Percentiles rank a stretch among this genome's conserved stretches.
Evolutionary conservation across 495 filamentous ascomycete species (phyloP).

Genomic region (Neurospora tetraspora): DNA sequence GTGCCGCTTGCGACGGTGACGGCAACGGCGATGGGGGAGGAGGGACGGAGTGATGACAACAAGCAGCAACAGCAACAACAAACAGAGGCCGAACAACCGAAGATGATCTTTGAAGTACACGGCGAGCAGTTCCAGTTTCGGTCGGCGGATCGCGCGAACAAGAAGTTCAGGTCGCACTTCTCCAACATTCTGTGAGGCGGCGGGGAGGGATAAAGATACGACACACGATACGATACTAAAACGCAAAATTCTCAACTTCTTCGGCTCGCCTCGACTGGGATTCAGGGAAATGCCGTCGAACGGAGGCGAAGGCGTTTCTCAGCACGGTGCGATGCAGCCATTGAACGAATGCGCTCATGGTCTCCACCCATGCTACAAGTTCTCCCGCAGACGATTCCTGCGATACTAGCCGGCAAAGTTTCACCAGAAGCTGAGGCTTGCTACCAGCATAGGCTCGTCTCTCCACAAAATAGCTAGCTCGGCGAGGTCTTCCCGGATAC

Average conservation of each 20-base stretch:
- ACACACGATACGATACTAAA: background rate
- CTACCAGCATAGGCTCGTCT: background rate
- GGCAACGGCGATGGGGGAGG: conserved; percentile 1
- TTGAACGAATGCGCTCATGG: background rate
- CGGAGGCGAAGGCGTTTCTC: background rate
- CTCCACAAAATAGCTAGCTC: background rate
- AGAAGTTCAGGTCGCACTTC: conserved; percentile 78
- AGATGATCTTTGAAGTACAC: conserved; percentile 73
- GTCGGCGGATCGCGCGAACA: conserved; percentile 74
- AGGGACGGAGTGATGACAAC: background rate
- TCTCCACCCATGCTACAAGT: background rate
- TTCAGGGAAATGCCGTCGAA: background rate
- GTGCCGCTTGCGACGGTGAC: conserved; percentile 41
- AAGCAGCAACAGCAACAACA: conserved; percentile 6
- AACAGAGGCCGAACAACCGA: conserved; percentile 16
- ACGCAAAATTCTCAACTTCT: background rate
- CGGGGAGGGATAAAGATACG: background rate
- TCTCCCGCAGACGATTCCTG: background rate
- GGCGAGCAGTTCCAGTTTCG: conserved; percentile 79
- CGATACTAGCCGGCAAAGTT: background rate
- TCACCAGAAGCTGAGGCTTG: background rate
- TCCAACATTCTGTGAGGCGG: conserved; percentile 50
- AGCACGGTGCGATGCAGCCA: background rate
- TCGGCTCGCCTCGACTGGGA: background rate
- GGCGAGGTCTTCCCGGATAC: background rate